These are phyloP conservation scores for Neurospora sp. DNA, from an alignment of 495 filamentous ascomycete species.

Conservation along the genomic window DNA sequence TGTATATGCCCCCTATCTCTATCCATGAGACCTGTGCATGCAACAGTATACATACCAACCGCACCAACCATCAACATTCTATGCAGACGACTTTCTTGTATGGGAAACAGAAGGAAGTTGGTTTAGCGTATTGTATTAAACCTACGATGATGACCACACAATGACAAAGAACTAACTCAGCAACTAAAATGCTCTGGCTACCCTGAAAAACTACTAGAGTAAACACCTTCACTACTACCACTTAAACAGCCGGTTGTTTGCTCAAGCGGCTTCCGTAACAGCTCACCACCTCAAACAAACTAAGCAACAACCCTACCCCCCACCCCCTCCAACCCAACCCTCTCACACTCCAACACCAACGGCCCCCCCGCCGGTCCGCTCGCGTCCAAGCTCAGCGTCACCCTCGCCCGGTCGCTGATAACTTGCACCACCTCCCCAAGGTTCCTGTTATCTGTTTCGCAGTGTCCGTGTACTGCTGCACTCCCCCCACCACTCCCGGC, in stretches of 20 bases:
- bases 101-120: background rate
- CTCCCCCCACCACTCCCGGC: background rate
- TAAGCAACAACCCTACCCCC: slow-evolving; percentile 26
- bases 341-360: slow-evolving; percentile 49
- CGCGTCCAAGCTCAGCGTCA: slow-evolving; percentile 64
- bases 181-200: no score
- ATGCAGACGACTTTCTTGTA: background rate
- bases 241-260: no score
- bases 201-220: no score
- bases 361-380: slow-evolving; percentile 53
- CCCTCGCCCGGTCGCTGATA: slow-evolving; percentile 60
- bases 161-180: no score
- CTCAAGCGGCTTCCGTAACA: no score
- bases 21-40: background rate
- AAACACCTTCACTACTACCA: no score
- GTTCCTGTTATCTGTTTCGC: slow-evolving; percentile 73
- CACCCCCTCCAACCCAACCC: slow-evolving; percentile 25
- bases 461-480: slow-evolving; percentile 25
- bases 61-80: background rate
- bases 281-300: background rate
- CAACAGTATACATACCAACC: background rate
- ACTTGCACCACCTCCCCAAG: slow-evolving; percentile 68
- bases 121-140: background rate
- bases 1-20: no score
- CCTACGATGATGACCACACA: background rate